Conservation (phyloP, 176 grass and related monocot species). For the Calamus simplicifolius region DNA sequence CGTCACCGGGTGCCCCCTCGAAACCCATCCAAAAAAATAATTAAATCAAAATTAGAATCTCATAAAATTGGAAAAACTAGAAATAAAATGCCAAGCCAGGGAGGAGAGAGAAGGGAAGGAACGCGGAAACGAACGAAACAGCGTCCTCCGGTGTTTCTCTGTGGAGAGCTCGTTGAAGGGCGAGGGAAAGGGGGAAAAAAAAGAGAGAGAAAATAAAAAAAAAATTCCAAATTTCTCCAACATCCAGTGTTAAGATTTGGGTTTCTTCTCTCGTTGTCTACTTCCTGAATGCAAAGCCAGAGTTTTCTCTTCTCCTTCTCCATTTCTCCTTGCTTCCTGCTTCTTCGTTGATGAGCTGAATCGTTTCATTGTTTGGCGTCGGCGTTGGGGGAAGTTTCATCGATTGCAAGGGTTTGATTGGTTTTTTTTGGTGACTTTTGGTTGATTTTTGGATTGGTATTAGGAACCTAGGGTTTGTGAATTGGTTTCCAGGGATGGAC, state of each 20-base stretch:
- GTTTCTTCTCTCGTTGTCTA: too few species aligned
- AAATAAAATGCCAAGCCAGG: not conserved
- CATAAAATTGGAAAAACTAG: slow-evolving; percentile 1
- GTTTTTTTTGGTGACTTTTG: not conserved
- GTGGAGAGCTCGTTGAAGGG: not conserved
- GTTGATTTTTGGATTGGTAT: not conserved
- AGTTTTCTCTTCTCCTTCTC: too few species aligned
- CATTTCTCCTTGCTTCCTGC: too few species aligned
- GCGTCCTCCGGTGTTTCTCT: not conserved
- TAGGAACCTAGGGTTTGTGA: slow-evolving; percentile 3
- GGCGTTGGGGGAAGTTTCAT: too few species aligned
- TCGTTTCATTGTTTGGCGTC: too few species aligned
- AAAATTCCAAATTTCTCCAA: too few species aligned
- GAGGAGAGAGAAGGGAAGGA: not conserved
- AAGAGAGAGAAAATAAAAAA: too few species aligned
- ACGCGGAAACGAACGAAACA: too few species aligned
- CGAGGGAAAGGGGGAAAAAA: not conserved
- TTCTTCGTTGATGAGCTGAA: too few species aligned
- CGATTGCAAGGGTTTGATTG: not conserved
- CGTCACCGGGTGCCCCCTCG: not conserved
- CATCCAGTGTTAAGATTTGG: too few species aligned
- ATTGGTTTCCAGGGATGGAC: slow-evolving; percentile 31
- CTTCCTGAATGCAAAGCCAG: too few species aligned
- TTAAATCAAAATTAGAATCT: not conserved
- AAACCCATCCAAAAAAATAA: not conserved